These are phyloP conservation scores for Boletus albobrunnescens DNA, from an alignment of 1,284 basidiomycete genomes.

Conservation along the genomic window DNA sequence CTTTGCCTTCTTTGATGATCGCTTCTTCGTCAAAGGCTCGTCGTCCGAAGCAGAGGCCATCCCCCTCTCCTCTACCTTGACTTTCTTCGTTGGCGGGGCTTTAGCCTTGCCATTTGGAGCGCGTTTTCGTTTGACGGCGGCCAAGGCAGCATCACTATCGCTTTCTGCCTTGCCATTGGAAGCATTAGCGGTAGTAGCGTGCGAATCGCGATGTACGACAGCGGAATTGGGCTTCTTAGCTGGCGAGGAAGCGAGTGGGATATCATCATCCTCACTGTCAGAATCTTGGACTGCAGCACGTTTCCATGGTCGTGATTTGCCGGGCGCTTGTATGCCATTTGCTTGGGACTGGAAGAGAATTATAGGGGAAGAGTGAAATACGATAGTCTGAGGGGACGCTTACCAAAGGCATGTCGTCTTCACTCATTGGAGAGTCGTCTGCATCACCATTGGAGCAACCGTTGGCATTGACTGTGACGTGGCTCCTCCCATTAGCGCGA, in stretches of 20 bases:
- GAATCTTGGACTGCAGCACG: conserved; percentile 54
- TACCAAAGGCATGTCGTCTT: conserved; percentile 69
- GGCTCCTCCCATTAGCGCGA: conserved; percentile 35
- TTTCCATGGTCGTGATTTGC: conserved; percentile 52
- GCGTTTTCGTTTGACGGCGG: conserved; percentile 38
- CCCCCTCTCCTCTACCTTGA: conserved; percentile 54
- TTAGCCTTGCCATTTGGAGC: conserved; percentile 40
- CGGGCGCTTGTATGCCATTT: conserved; percentile 37
- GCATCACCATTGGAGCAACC: conserved; percentile 36
- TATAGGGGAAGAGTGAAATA: conserved; percentile 15
- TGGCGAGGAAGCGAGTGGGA: conserved; percentile 67
- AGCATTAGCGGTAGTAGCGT: conserved; percentile 35
- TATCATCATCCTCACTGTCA: conserved; percentile 70
- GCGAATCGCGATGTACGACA: conserved; percentile 40
- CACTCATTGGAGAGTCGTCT: conserved; percentile 54
- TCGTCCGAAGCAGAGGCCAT: conserved; percentile 40
- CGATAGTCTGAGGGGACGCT: conserved; percentile 24
- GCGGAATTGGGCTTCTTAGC: conserved; percentile 46
- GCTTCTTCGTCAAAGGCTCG: conserved; percentile 43
- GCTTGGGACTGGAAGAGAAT: conserved; percentile 41
- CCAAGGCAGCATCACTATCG: conserved; percentile 34
- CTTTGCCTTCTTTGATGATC: conserved; percentile 47
- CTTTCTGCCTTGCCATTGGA: conserved; percentile 41
- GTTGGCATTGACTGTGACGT: conserved; percentile 45
- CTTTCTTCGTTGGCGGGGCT: conserved; percentile 61